Evolutionary conservation across 2,329 filamentous ascomycete genomes (phyloP), one percentile per base, ranked within the genome.

Genomic region (Cladophialophora carrionii): DNA sequence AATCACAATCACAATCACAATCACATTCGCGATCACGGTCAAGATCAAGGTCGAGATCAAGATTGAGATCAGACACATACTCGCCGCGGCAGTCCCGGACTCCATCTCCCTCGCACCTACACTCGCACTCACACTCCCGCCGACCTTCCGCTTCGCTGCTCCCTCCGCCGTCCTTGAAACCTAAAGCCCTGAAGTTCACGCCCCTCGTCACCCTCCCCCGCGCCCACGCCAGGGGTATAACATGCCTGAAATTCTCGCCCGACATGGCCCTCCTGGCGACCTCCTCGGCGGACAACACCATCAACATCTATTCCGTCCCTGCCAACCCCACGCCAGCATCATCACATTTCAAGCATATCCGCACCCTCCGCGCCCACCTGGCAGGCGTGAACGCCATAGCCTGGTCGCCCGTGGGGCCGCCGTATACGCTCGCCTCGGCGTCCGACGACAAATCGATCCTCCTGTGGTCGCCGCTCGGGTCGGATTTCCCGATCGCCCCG

Each of bases 401-500:
- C n/a, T 99, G 95, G 95, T 89, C 89, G 65, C 93, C 94, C 0
- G 92, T 98, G 76, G 92, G 90, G 67, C 88, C 88, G 71, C 62
- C 63, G 1, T 70, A 71, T 61, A 91, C 90, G 2, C 84, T 99
- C 54, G 95, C 94, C 3, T 94, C 91, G 9, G 95, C 94, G 26
- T 94, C 91, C 4, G 95, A 99, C 78, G 95, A 99, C 83, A 99
- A 99, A 79, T 88, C 90, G 0, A 98, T 99, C 68, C 87, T 95
- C 2, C 81, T 99, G 0, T 99, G 95, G 95, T 91, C 97, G 72
- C 80, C 85, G 3, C 73, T 80, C 20, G 85, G 84, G 7, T 83
- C 85, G 73, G 80, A 84, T 31, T 83, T 87, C 61, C 83, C 84
- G 0, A 83, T 81, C 24, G 65, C 69, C 9, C 71, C 70, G 1